Conservation (phyloP, 1,284 basidiomycete species). For the Naganishia sp. region DNA sequence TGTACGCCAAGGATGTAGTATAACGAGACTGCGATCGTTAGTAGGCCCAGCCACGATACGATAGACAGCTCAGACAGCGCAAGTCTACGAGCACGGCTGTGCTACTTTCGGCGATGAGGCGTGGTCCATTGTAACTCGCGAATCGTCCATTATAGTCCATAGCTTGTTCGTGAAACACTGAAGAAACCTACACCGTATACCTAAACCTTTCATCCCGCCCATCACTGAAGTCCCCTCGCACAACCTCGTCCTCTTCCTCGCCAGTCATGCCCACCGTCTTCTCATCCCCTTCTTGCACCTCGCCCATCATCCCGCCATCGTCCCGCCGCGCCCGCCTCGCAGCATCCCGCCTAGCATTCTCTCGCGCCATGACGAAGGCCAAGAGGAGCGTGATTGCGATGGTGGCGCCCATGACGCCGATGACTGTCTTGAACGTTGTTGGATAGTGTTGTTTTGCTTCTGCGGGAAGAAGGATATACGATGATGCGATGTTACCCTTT, state of each 20-base stretch:
- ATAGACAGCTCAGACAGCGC: no score
- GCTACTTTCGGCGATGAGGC: no score
- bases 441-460: constrained; percentile 26
- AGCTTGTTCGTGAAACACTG: no score
- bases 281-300: background rate
- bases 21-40: no score
- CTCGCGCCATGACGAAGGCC: constrained; percentile 13
- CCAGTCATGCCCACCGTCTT: background rate
- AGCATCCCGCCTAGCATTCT: constrained; percentile 18
- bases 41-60: no score
- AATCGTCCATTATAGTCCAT: no score
- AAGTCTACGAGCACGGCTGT: no score
- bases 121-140: no score
- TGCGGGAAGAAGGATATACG: constrained; percentile 10
- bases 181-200: constrained; percentile 17
- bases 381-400: constrained; percentile 15
- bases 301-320: background rate
- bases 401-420: constrained; percentile 27
- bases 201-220: constrained; percentile 15
- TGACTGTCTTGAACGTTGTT: constrained; percentile 29
- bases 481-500: constrained; percentile 27
- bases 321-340: background rate
- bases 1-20: no score
- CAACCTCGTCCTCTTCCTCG: background rate
- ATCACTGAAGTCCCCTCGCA: constrained; percentile 8